Conservation (phyloP, 352 stramenopile genomes). For the Pythium apleroticum region DNA sequence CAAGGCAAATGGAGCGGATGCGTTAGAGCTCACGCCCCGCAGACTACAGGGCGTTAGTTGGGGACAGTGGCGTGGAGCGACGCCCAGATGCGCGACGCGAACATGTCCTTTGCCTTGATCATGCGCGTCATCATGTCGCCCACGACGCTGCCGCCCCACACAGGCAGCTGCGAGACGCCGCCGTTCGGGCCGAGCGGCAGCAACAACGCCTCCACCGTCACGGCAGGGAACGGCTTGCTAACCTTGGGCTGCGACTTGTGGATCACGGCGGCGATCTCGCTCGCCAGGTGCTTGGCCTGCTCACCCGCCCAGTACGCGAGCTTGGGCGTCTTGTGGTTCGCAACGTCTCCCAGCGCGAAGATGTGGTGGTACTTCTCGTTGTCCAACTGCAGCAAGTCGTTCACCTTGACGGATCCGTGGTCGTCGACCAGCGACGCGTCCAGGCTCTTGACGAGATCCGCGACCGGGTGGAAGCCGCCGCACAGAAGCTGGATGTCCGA, state of each 20-base stretch:
- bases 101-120: conserved; percentile 34
- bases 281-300: conserved; percentile 45
- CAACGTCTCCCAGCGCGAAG: conserved; percentile 51
- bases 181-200: conserved; percentile 32
- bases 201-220: conserved; percentile 24
- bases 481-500: conserved; percentile 58
- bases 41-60: conserved; percentile 1
- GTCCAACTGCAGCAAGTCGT: conserved; percentile 47
- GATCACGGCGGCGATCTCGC: conserved; percentile 36
- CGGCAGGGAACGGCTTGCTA: conserved; percentile 35
- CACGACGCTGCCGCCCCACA: conserved; percentile 27
- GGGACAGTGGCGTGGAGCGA: conserved; percentile 16
- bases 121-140: conserved; percentile 31
- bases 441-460: conserved; percentile 32
- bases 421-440: conserved; percentile 36
- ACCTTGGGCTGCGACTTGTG: conserved; percentile 39
- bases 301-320: conserved; percentile 37
- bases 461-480: conserved; percentile 39
- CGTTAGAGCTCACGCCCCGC: too few relatives aligned
- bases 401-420: conserved; percentile 46
- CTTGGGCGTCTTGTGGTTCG: conserved; percentile 50
- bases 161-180: conserved; percentile 33
- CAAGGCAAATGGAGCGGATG: too few relatives aligned
- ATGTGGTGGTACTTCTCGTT: conserved; percentile 43
- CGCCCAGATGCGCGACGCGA: conserved; percentile 24